Conservation (phyloP, 768 basidiomycete genomes). For the Lanmaoa rubissima region DNA sequence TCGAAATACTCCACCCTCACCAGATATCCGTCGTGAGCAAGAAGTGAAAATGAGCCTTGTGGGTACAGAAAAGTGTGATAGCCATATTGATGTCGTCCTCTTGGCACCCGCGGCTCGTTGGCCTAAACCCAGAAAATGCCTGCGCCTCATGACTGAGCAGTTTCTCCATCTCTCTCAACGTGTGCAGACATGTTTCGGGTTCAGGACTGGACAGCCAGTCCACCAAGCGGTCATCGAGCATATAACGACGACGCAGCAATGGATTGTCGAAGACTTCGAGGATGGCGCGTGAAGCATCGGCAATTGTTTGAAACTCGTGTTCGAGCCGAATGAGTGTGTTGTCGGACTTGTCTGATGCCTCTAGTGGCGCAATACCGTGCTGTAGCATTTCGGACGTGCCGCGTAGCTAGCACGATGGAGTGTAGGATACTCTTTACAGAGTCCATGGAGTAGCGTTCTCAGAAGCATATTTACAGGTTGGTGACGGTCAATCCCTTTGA, state of each 20-base stretch:
- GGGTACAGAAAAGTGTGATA: neutral
- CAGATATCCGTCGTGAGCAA: slow-evolving; percentile 12
- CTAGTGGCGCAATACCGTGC: neutral
- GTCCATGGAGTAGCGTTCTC: neutral
- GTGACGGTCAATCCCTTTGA: too few species aligned
- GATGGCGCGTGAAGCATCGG: slow-evolving; percentile 3
- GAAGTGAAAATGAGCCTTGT: slow-evolving; percentile 7
- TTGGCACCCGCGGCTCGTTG: neutral
- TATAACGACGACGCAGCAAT: neutral
- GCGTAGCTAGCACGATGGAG: neutral
- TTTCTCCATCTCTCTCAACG: neutral
- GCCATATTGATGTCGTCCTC: neutral
- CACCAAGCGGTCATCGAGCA: slow-evolving; percentile 1
- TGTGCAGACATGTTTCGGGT: slow-evolving; percentile 2
- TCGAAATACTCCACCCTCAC: neutral
- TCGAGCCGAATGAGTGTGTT: slow-evolving; percentile 5
- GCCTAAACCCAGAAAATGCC: neutral
- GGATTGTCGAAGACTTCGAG: neutral
- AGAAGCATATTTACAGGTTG: too few species aligned
- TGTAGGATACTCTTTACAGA: slow-evolving; percentile 1
- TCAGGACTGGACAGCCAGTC: slow-evolving; percentile 4
- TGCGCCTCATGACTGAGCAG: neutral
- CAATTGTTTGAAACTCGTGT: slow-evolving; percentile 2
- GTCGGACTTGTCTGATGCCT: neutral
- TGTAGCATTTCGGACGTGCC: neutral